Conservation (phyloP, 371 early-diverging fungal genomes). For the Dentiscutata heterogama region DNA sequence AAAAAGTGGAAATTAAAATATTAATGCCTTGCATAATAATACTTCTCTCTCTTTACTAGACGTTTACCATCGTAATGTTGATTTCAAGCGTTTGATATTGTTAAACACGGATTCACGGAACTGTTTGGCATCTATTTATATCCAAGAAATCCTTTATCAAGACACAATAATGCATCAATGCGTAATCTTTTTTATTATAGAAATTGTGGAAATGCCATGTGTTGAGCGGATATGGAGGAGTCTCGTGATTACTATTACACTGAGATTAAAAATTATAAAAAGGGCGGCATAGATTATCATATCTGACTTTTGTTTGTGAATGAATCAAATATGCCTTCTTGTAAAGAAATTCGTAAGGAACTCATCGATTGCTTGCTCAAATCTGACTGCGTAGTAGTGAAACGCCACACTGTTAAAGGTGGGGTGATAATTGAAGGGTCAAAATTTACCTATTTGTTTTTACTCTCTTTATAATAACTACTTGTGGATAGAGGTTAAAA, state of each 20-base stretch:
- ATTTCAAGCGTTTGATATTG: too few relatives aligned
- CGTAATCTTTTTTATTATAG: background rate
- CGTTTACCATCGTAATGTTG: too few relatives aligned
- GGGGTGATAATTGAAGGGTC: background rate
- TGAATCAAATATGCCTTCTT: slow-evolving; percentile 48
- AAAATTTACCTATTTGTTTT: too few relatives aligned
- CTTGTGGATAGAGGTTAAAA: too few relatives aligned
- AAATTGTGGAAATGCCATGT: background rate
- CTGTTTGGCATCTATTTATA: too few relatives aligned
- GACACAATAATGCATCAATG: background rate
- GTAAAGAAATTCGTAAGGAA: slow-evolving; percentile 72
- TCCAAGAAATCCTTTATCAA: too few relatives aligned
- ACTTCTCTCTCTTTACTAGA: too few relatives aligned
- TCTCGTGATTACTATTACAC: background rate
- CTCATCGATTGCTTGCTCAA: slow-evolving; percentile 73
- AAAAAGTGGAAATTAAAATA: background rate
- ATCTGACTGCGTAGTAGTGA: slow-evolving; percentile 71
- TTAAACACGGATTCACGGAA: too few relatives aligned
- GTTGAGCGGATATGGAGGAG: background rate
- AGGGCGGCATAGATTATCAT: background rate
- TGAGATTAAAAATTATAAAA: background rate
- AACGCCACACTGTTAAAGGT: slow-evolving; percentile 67
- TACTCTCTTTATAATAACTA: too few relatives aligned
- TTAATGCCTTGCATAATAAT: too few relatives aligned
- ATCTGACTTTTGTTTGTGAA: background rate